Base-by-base conservation (phyloP, 2,329 filamentous ascomycete genomes). In the Hypoxylon sp. region DNA sequence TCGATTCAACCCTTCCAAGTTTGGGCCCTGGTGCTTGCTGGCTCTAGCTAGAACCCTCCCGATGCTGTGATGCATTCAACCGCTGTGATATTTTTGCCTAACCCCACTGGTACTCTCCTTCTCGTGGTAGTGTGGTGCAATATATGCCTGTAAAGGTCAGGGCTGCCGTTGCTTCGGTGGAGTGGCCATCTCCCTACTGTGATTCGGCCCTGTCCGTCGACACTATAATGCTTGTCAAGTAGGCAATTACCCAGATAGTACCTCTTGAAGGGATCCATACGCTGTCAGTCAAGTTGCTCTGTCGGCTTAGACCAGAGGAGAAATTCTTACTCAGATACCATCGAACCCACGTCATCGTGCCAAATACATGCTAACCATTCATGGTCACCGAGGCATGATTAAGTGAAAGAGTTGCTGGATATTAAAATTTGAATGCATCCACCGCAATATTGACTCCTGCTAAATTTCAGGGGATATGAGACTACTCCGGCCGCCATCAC, bases 1-100 rank as follows among this genome's bases (percentile, higher is more conserved):
- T 26, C 33, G 27, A 35, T 41, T 48, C 41, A 29, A 31, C 33
- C 33, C 29, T 38, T 29, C 29, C 18, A 38, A 18, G 21, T n/a
- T 53, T 43, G 33, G 41, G 41, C 18, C 37, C 42, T 52, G 26
- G 42, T 35, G 41, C n/a, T 55, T 47, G 42, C 46, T 35, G 27
- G 26, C 46, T 33, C 35, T 29, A 40, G 37, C 29, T 29, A 35
- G 18, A 37, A 46, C 23, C 47, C 51, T 9, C n/a, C 20, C 50
- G 26, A 21, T 3, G 26, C 26, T 48, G 40, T 27, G 50, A 47
- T 48, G 53, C 13, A 60, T 60, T 60, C 51, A 60, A 35, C 51
- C 42, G 51, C 29, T 27, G 17, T 26, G 21, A 29, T 40, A 23
- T 17, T 24, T 31, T 24, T 29, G 33, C 33, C 40, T 29, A 29